Conservation (phyloP, 495 filamentous ascomycete genomes). For the Opeltia flavorubescens region DNA sequence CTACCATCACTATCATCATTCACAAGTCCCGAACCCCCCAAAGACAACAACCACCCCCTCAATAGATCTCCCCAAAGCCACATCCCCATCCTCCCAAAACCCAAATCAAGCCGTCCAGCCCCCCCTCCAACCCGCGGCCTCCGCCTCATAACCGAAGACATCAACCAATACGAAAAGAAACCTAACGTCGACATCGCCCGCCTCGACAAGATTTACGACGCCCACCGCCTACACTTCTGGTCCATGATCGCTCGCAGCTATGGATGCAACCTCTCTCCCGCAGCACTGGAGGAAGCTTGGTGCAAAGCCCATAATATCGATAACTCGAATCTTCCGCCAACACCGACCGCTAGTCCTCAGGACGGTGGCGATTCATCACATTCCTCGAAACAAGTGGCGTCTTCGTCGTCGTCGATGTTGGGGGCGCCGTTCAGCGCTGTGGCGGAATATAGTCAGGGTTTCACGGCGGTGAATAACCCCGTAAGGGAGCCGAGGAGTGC, state of each 20-base stretch:
- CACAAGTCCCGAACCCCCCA: slow-evolving; percentile 31
- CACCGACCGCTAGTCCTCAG: slow-evolving; percentile 12
- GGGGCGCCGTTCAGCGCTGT: slow-evolving; percentile 9
- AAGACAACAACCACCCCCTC: slow-evolving; percentile 23
- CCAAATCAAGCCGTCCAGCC: slow-evolving; percentile 20
- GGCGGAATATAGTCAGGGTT: slow-evolving; percentile 9
- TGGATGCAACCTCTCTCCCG: slow-evolving; percentile 45
- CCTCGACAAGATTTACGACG: slow-evolving; percentile 53
- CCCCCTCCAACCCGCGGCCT: slow-evolving; percentile 18
- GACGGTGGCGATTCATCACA: neutral
- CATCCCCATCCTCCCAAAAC: slow-evolving; percentile 48
- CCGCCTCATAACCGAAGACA: slow-evolving; percentile 32
- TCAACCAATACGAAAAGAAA: slow-evolving; percentile 24
- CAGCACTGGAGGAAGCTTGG: slow-evolving; percentile 57
- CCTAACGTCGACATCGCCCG: slow-evolving; percentile 46
- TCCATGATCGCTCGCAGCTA: slow-evolving; percentile 55
- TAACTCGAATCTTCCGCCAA: slow-evolving; percentile 11
- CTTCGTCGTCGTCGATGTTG: neutral
- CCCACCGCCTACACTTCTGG: slow-evolving; percentile 61
- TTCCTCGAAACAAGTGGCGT: no score
- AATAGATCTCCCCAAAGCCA: slow-evolving; percentile 18
- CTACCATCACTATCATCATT: slow-evolving; percentile 7
- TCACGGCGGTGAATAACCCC: slow-evolving; percentile 10
- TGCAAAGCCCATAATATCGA: slow-evolving; percentile 3
- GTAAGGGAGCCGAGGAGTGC: neutral